Percentiles rank a stretch among this genome's conserved stretches.
Conservation (phyloP, 2,329 filamentous ascomycete genomes). For the Penicillium psychrosexuale region DNA sequence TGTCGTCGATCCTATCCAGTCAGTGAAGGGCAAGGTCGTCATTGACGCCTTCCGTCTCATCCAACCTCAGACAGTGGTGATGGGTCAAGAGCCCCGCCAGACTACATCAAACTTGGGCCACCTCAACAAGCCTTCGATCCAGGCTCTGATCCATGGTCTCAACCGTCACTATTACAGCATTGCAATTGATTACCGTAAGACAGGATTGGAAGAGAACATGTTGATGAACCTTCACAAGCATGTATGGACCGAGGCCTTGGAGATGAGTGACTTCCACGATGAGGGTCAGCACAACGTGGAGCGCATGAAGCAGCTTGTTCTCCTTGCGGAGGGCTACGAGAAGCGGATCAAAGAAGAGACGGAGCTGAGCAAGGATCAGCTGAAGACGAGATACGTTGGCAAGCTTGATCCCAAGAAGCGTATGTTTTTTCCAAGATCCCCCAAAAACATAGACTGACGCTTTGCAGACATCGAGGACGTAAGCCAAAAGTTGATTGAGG, state of each 20-base stretch:
- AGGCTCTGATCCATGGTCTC: constrained; percentile 94
- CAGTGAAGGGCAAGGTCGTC: constrained; percentile 98
- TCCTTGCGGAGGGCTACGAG: constrained; percentile 91
- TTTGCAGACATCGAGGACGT: constrained; percentile 79
- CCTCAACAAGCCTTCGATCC: constrained; percentile 99
- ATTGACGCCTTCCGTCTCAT: constrained; percentile 99
- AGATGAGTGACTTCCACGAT: constrained; percentile 91
- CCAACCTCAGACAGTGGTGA: constrained; percentile 95
- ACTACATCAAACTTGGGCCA: constrained; percentile 97
- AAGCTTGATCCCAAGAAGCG: constrained; percentile 99
- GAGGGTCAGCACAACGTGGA: constrained; percentile 86
- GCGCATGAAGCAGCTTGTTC: constrained; percentile 80
- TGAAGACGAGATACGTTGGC: constrained; percentile 98
- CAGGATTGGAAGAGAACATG: constrained; percentile 98
- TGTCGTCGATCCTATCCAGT: constrained; percentile 97
- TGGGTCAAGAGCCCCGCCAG: constrained; percentile 95
- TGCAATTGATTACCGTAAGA: constrained; percentile 97
- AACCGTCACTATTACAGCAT: constrained; percentile 99
- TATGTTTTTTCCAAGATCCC: constrained; percentile 37
- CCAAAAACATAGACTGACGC: constrained; percentile 18
- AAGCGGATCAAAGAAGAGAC: constrained; percentile 99
- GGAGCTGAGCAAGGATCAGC: constrained; percentile 91
- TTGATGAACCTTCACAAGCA: constrained; percentile 99
- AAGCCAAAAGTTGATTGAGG: constrained; percentile 93
- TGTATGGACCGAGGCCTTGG: constrained; percentile 94